Conservation (phyloP, 495 filamentous ascomycete species). For the Cudoniella acicularis region DNA sequence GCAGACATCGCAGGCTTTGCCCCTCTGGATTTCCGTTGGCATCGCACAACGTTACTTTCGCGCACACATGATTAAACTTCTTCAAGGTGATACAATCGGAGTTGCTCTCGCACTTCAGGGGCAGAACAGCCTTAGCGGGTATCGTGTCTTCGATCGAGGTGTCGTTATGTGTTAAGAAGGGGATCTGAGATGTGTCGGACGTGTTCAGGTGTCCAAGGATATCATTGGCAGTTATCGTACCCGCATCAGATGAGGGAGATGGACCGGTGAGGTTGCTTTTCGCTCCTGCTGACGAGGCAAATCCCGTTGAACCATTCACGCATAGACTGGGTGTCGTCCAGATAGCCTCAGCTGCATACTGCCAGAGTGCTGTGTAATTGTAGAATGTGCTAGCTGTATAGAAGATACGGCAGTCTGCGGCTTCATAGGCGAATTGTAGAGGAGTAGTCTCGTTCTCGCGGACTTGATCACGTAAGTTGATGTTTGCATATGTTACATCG, state of each 20-base stretch:
- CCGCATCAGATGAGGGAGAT: background rate
- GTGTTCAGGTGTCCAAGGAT: conserved; percentile 2
- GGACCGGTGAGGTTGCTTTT: conserved; percentile 5
- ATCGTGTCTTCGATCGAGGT: background rate
- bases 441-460: conserved; percentile 32
- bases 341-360: conserved; percentile 31
- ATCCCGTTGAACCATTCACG: conserved; percentile 20
- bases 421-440: conserved; percentile 49
- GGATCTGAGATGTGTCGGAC: background rate
- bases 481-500: conserved; percentile 25
- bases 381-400: conserved; percentile 44
- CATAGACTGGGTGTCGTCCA: conserved; percentile 23
- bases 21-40: background rate
- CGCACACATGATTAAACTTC: background rate
- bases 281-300: no score
- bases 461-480: conserved; percentile 41
- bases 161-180: background rate
- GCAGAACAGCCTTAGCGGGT: background rate
- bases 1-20: background rate
- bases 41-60: background rate
- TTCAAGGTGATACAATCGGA: background rate
- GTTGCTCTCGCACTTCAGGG: background rate
- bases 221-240: background rate
- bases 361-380: conserved; percentile 41
- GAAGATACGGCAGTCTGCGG: conserved; percentile 52